phyloP scores from a whole-genome alignment of 2,329 filamentous ascomycete genomes.

The Fusarium subglutinans region DNA sequence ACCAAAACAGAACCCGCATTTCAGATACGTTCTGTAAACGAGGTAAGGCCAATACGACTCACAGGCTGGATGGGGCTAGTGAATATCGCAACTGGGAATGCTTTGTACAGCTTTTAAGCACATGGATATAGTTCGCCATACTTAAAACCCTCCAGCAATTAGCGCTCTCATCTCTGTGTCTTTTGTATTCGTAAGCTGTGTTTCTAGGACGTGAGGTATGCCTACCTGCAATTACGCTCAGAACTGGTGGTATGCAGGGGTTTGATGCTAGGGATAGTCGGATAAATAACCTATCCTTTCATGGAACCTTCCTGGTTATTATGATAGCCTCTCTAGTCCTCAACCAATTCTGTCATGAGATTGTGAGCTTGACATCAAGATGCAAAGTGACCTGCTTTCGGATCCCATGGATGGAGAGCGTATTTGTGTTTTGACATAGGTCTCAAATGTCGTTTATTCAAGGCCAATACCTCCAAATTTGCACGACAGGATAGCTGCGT shows the following conservation, averaged over 20 bases:
- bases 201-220: neutral
- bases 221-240: too few relatives aligned
- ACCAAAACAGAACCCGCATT: neutral
- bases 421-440: too few relatives aligned
- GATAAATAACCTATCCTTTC: rapidly evolving
- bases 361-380: too few relatives aligned
- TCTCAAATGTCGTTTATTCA: too few relatives aligned
- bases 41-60: neutral
- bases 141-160: rapidly evolving
- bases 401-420: too few relatives aligned
- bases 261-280: too few relatives aligned
- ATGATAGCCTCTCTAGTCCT: too few relatives aligned
- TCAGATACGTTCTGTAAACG: neutral
- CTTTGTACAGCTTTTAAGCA: neutral
- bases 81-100: rapidly evolving
- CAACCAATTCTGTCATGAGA: too few relatives aligned
- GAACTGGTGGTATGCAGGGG: too few relatives aligned
- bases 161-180: neutral
- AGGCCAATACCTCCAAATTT: too few relatives aligned
- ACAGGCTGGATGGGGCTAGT: neutral
- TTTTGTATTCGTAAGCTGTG: neutral
- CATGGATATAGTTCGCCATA: neutral
- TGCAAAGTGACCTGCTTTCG: too few relatives aligned
- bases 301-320: rapidly evolving
- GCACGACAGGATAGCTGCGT: too few relatives aligned